Base-by-base conservation (phyloP, 192 early-diverging fungal genomes). In the Coemansia erecta region DNA sequence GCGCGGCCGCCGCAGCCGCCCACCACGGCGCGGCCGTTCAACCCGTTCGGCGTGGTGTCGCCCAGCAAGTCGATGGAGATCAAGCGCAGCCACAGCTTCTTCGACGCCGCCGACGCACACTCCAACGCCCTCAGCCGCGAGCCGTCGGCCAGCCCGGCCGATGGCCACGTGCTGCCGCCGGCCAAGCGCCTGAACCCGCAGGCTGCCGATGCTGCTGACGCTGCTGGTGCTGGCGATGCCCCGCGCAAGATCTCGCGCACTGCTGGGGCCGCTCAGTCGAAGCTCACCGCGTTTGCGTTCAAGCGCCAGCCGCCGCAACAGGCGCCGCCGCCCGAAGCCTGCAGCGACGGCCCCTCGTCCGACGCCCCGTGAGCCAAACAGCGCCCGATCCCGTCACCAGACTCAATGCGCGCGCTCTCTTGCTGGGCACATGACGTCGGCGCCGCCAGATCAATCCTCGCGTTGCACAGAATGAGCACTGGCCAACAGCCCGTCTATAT, bases 51-150 rank as follows among this genome's bases (percentile, higher is more conserved):
- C 22, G 66, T 73, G 2, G 55, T 51, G 1, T 48, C 64, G 17
- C 70, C 77, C 1, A 65, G 48, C 23, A 71, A 63, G 28, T 65
- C 75, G 2, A 74, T 74, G 60, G 68, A 63, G 39, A 71, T 71
- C 54, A 67, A 67, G 42, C 78, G 68, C 28, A 71, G 78, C 61
- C 61, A 74, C 63, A 74, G 72, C 63, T 73, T 74, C 56, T 73
- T 74, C 39, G 46, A 65, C 26, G 68, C 78, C 5, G 72, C 63
- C 5, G 72, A 71, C 22, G 31, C 23, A 18, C 64, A 64, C 39
- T 61, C 49, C 53, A 33, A 50, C 15, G 51, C 49, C 2, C 64
- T 53, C 8, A 58, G 45, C 50, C 50, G 53, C 6, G 65, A 56
- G 5, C 17, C 64, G 12, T 63, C 63, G 15, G 17, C 58, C 10